phyloP scores from a whole-genome alignment of 768 basidiomycete species.

The Tylopilus sp. region DNA sequence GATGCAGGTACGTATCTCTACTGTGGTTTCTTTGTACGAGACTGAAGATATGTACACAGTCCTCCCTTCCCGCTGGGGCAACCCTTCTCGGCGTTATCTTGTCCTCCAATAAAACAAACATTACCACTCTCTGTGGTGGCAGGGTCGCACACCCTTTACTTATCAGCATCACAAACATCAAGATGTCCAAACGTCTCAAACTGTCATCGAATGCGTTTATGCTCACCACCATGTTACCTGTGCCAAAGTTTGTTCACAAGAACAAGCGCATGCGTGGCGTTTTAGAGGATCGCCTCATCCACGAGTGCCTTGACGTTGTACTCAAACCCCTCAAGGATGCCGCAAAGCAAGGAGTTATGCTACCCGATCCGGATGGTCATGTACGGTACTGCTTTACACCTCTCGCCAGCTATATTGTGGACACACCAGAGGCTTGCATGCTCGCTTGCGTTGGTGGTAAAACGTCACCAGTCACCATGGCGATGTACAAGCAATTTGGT shows the following conservation, averaged over 20 bases:
- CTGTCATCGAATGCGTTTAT: background rate
- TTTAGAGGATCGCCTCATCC: background rate
- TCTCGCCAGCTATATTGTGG: background rate
- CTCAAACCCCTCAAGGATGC: background rate
- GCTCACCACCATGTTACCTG: background rate
- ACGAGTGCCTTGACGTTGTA: background rate
- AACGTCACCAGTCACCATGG: background rate
- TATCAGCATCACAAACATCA: background rate
- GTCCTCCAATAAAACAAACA: background rate
- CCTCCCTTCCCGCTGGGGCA: background rate
- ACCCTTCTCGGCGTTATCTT: background rate
- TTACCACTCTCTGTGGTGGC: background rate
- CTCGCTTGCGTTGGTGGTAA: background rate
- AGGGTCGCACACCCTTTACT: background rate
- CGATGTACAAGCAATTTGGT: background rate
- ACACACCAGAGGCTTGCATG: background rate
- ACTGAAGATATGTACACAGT: background rate
- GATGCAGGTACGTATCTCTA: background rate
- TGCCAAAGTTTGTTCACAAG: background rate
- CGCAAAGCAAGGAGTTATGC: background rate
- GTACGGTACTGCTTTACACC: background rate
- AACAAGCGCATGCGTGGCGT: background rate
- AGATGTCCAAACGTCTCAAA: background rate
- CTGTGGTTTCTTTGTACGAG: background rate
- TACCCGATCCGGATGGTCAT: background rate